These are phyloP conservation scores for Albugo laibachii DNA, from an alignment of 352 stramenopile species.

Conservation along the genomic window DNA sequence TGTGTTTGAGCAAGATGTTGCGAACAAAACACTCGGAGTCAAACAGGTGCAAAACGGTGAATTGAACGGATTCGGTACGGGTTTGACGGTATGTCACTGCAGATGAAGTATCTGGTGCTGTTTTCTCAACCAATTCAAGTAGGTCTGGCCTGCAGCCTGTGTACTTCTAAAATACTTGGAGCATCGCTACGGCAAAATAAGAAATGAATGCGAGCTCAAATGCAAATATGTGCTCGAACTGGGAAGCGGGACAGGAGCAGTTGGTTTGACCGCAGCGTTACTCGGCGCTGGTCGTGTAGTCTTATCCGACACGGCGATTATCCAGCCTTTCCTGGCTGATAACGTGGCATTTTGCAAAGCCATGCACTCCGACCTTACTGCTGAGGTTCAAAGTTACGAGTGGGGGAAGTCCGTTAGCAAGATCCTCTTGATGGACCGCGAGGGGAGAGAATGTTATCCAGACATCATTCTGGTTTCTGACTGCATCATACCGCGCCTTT, in stretches of 20 bases:
- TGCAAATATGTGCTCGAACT: conserved; percentile 73
- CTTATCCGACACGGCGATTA: conserved; percentile 78
- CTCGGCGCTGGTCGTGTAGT: conserved; percentile 63
- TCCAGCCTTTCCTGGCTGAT: conserved; percentile 77
- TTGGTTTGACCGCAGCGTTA: conserved; percentile 76
- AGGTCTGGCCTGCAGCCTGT: conserved; percentile 64
- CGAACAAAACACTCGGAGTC: conserved; percentile 22
- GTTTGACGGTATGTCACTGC: conserved; percentile 22
- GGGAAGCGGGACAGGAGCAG: conserved; percentile 80
- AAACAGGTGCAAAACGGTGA: conserved; percentile 64
- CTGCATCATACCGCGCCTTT: conserved; percentile 91
- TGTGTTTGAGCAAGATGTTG: conserved; percentile 33
- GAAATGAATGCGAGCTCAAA: conserved; percentile 1
- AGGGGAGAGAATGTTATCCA: neutral
- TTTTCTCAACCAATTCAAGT: neutral
- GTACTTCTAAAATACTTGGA: conserved; percentile 66
- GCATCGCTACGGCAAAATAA: conserved; percentile 13
- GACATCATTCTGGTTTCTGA: conserved; percentile 86
- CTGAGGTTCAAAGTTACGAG: conserved; percentile 75
- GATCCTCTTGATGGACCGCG: neutral
- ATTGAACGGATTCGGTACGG: conserved; percentile 58
- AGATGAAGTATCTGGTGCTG: neutral
- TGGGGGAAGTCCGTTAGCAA: conserved; percentile 33
- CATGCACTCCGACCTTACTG: conserved; percentile 6
- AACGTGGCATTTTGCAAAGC: conserved; percentile 25